These are phyloP conservation scores for Cymbopogon flexuosus DNA, from an alignment of 202 grass and related monocot genomes.

Conservation along the genomic window DNA sequence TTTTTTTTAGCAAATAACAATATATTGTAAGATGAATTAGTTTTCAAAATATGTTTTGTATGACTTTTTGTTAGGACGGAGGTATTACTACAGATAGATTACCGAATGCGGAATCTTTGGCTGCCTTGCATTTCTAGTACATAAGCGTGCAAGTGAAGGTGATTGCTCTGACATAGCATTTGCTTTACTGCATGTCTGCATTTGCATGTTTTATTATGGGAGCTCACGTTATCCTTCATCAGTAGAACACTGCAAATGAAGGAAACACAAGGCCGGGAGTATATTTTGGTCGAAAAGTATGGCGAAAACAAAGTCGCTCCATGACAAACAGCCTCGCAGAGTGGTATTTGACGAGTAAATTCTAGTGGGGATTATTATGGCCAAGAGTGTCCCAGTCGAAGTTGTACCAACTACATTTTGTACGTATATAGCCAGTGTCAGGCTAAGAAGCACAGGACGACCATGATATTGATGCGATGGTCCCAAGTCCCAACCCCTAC, in stretches of 20 bases:
- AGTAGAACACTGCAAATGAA: not conserved
- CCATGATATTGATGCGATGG: not conserved
- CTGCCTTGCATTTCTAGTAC: too few relatives aligned
- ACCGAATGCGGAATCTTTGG: too few relatives aligned
- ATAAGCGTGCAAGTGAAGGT: not conserved
- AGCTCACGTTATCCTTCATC: not conserved
- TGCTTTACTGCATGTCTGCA: not conserved
- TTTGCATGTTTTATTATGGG: not conserved
- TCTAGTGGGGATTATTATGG: too few relatives aligned
- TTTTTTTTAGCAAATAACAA: not conserved
- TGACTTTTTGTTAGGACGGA: too few relatives aligned
- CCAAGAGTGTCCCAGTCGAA: too few relatives aligned
- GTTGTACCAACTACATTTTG: not conserved
- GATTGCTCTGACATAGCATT: slow-evolving; percentile 15
- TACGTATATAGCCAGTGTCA: not conserved
- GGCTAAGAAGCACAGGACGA: not conserved
- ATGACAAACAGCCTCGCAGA: not conserved
- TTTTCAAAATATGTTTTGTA: not conserved
- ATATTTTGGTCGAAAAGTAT: not conserved
- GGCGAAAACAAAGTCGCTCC: not conserved
- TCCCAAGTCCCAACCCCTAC: not conserved
- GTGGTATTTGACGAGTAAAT: not conserved
- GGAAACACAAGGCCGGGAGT: not conserved
- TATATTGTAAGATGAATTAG: not conserved
- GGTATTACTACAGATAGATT: too few relatives aligned